Evolutionary conservation across 768 basidiomycete species (phyloP), one percentile per base, ranked within the genome.

Genomic region (Russula sp.): DNA sequence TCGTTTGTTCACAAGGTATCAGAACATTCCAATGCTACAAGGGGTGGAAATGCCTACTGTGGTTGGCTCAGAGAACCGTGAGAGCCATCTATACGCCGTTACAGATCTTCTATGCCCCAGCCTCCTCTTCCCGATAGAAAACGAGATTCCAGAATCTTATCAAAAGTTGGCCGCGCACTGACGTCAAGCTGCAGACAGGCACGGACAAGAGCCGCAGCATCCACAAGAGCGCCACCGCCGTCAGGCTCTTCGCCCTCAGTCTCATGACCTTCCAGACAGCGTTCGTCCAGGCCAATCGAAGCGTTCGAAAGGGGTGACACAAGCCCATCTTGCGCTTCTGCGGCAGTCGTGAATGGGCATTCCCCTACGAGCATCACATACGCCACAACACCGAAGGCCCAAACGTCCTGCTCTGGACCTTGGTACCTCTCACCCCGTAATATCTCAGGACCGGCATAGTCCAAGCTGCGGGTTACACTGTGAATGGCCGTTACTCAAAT

Each of bases 381-480:
- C 14, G 88, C 94, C 24, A 99, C 93, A 26, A 98, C 94, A 16
- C 96, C 96, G 65, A 96, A 91, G 0, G 96, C 96, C 95, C 96
- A 99, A 3, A 98, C 90, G 70, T 99, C 96, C 75, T 98, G 95
- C 73, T 96, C 94, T 72, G 94, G 95, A 40, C 96, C 97, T 67
- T 90, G 83, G 74, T 99, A 99, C 56, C 91, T 84, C 73, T 97
- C 94, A 3, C 96, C 96, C 20, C 93, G 87, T 34, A 99, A 77
- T 62, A 99, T 98, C 75, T 99, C 96, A 44, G 96, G 97, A 10
- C 91, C 92, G 18, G 96, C 96, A 73, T 98, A 98, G 74, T 96
- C 94, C 69, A 94, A 78, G 20, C 92, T 93, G 66, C 57, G 30
- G 11, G 58, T 63, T 34, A 62, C 58, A 65, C 36, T 22, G 69